These are phyloP conservation scores for Cryptosporidium canis DNA, from an alignment of 169 alveolate genomes.

Conservation along the genomic window DNA sequence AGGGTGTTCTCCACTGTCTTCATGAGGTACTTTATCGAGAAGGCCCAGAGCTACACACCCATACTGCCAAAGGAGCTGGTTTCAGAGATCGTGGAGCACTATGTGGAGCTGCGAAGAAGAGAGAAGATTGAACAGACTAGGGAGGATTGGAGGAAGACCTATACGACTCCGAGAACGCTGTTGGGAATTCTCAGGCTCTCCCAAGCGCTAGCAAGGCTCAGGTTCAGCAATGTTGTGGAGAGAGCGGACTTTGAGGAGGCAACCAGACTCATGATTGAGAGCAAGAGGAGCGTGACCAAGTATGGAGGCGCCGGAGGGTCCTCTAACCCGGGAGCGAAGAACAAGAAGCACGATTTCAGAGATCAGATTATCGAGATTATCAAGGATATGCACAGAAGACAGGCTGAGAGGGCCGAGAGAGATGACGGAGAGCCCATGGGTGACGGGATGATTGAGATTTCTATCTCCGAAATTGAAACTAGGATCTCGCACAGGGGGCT, in stretches of 20 bases:
- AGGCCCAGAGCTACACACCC: constrained; percentile 88
- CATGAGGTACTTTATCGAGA: constrained; percentile 89
- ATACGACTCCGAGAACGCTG: constrained; percentile 97
- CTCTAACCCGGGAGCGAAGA: constrained; percentile 75
- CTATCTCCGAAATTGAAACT: constrained; percentile 67
- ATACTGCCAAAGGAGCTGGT: constrained; percentile 83
- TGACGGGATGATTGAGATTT: constrained; percentile 75
- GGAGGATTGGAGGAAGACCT: constrained; percentile 87
- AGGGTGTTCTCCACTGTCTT: constrained; percentile 77
- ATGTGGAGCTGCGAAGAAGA: constrained; percentile 84
- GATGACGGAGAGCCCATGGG: constrained; percentile 76
- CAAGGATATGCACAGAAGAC: constrained; percentile 76
- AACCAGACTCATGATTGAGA: constrained; percentile 90
- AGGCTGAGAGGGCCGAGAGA: constrained; percentile 84
- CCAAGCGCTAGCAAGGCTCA: constrained; percentile 92
- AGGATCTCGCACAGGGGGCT: constrained; percentile 49
- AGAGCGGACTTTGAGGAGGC: constrained; percentile 96
- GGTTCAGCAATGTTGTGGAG: constrained; percentile 89
- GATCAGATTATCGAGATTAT: constrained; percentile 83
- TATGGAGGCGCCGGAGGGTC: constrained; percentile 70
- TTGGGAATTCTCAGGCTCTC: constrained; percentile 94
- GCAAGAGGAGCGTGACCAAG: constrained; percentile 86
- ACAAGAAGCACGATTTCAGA: constrained; percentile 77
- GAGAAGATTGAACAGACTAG: constrained; percentile 79
- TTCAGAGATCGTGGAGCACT: constrained; percentile 83